Percentiles rank a stretch among this genome's conserved stretches.
Evolutionary conservation across 1,139 yeast species (phyloP).

Genomic region (Suhomyces coccinellae): DNA sequence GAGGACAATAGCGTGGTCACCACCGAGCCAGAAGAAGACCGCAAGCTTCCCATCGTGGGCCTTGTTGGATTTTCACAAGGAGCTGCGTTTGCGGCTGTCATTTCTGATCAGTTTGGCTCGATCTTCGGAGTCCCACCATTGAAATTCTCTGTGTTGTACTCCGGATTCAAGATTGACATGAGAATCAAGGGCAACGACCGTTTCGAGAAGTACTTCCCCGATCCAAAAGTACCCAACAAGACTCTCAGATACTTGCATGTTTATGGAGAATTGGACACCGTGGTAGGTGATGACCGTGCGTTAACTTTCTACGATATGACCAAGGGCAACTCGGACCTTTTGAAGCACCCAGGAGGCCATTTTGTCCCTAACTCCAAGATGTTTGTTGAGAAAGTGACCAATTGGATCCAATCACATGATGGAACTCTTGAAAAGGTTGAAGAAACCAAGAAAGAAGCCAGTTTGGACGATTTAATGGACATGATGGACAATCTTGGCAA

Average conservation of each 20-base stretch:
- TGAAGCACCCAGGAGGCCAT: slow-evolving; percentile 84
- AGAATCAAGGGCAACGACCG: slow-evolving; percentile 30
- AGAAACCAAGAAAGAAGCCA: slow-evolving; percentile 19
- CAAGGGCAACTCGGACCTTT: slow-evolving; percentile 42
- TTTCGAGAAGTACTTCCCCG: slow-evolving; percentile 32
- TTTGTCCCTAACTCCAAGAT: slow-evolving; percentile 75
- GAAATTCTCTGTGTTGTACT: slow-evolving; percentile 70
- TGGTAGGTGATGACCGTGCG: slow-evolving; percentile 75
- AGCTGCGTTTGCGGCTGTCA: slow-evolving; percentile 46
- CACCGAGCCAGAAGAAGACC: slow-evolving; percentile 24
- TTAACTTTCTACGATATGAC: slow-evolving; percentile 58
- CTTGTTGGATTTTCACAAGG: slow-evolving; percentile 50
- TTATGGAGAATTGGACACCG: slow-evolving; percentile 84
- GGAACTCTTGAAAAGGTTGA: slow-evolving; percentile 11
- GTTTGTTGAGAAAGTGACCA: slow-evolving; percentile 55
- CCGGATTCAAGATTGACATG: slow-evolving; percentile 72
- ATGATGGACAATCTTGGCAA: slow-evolving; percentile 37
- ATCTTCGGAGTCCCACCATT: slow-evolving; percentile 38
- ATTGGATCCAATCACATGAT: slow-evolving; percentile 46
- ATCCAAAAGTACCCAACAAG: slow-evolving; percentile 10
- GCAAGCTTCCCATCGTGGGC: slow-evolving; percentile 39
- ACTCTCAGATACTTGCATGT: slow-evolving; percentile 61
- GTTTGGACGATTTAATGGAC: slow-evolving; percentile 35
- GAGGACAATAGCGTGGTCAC: slow-evolving; percentile 24
- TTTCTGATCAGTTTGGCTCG: slow-evolving; percentile 33